Percentiles rank a stretch among this genome's conserved stretches.
These are phyloP conservation scores for Syzygium aqueum DNA, from an alignment of 345 rosid genomes.

Conservation along the genomic window DNA sequence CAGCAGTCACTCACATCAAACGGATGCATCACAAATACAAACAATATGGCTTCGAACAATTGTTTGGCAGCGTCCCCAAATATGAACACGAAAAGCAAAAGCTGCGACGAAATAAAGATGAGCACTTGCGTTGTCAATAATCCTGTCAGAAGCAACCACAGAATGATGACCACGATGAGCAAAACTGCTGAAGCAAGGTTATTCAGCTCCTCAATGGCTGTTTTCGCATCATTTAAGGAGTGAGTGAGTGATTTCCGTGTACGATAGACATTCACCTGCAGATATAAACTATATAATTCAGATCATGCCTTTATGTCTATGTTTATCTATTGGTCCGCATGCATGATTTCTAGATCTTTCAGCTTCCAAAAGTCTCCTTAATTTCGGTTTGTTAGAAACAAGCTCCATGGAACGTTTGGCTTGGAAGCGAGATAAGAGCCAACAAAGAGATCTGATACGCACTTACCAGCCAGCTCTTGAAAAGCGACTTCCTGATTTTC, in stretches of 20 bases:
- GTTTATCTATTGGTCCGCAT: accelerated
- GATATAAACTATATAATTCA: not conserved
- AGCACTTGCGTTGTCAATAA: constrained; percentile 33
- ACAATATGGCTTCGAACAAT: constrained; percentile 51
- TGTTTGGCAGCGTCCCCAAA: constrained; percentile 47
- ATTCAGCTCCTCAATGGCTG: constrained; percentile 61
- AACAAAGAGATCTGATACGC: accelerated
- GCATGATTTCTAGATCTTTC: not conserved
- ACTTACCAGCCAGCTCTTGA: constrained; percentile 53
- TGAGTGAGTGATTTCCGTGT: constrained; percentile 53
- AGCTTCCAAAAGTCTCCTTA: not conserved
- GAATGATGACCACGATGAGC: constrained; percentile 19
- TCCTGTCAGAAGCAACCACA: constrained; percentile 46
- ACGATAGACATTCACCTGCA: constrained; percentile 42
- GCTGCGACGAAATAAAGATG: constrained; percentile 43
- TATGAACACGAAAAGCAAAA: constrained; percentile 34
- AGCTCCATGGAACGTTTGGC: not conserved
- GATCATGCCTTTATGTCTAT: not conserved
- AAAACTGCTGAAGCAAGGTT: constrained; percentile 32
- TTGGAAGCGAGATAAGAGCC: not conserved
- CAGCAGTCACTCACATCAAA: constrained; percentile 70
- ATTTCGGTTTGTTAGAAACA: not conserved
- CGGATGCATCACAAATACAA: constrained; percentile 70
- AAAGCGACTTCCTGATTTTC: constrained; percentile 31
- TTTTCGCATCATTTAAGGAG: constrained; percentile 49